phyloP scores from a whole-genome alignment of 148 eudicot species.

The Nepenthes mirabilis region DNA sequence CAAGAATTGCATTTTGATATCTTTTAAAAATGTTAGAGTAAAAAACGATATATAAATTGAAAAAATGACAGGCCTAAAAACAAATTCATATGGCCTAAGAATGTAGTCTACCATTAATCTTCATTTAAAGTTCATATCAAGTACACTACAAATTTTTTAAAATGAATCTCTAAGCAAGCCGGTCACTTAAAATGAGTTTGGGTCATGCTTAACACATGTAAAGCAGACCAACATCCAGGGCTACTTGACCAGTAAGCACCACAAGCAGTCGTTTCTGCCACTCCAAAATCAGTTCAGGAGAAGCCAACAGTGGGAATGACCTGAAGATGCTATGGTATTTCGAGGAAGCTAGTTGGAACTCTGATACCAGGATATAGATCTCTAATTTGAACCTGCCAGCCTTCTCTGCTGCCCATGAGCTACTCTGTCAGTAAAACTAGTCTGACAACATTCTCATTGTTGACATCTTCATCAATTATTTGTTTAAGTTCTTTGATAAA shows the following conservation, averaged over 20 bases:
- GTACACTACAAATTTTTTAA: no score
- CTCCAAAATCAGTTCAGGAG: slow-evolving; percentile 45
- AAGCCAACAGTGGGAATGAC: slow-evolving; percentile 65
- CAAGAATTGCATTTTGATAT: no score
- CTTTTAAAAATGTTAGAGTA: no score
- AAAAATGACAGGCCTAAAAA: no score
- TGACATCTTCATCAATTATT: slow-evolving; percentile 53
- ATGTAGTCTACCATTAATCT: no score
- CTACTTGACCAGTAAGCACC: slow-evolving; percentile 97
- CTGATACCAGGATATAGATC: slow-evolving; percentile 92
- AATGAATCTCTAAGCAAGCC: no score
- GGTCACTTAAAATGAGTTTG: no score
- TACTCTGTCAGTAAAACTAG: slow-evolving; percentile 87
- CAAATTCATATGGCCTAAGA: no score
- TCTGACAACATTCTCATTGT: slow-evolving; percentile 81
- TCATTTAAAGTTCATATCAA: no score
- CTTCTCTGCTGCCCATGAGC: slow-evolving; percentile 99
- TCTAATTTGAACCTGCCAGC: slow-evolving; percentile 99
- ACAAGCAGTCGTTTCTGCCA: slow-evolving; percentile 78
- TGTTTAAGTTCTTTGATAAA: slow-evolving; percentile 90
- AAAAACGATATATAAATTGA: no score
- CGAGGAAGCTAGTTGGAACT: slow-evolving; percentile 83
- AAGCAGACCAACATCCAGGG: neutral
- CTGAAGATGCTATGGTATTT: slow-evolving; percentile 85
- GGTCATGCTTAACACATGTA: no score